These are phyloP conservation scores for Capsella bursapastoris DNA, from an alignment of 345 rosid species.

Conservation along the genomic window DNA sequence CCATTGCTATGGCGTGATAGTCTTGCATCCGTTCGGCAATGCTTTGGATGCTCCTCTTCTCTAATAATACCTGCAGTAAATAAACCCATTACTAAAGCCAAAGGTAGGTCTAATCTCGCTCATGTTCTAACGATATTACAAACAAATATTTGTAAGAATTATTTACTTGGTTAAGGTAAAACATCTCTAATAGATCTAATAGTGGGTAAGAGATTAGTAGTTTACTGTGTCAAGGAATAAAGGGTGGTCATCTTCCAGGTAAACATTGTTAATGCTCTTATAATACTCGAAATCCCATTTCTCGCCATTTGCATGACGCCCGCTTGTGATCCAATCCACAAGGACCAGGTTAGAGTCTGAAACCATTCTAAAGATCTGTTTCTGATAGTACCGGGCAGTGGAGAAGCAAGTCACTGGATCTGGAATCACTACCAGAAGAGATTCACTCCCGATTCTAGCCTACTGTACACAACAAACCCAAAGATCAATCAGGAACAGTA, in stretches of 20 bases:
- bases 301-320: conserved; percentile 88
- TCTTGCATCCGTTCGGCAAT: conserved; percentile 69
- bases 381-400: conserved; percentile 82
- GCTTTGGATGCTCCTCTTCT: conserved; percentile 54
- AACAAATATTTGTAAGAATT: neutral
- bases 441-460: conserved; percentile 73
- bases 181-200: neutral
- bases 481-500: neutral
- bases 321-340: conserved; percentile 97
- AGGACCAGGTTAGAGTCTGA: conserved; percentile 73
- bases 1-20: conserved; percentile 85
- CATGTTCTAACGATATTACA: neutral
- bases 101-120: neutral
- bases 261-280: conserved; percentile 79
- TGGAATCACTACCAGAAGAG: conserved; percentile 77
- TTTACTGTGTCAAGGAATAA: conserved; percentile 80
- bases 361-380: conserved; percentile 72
- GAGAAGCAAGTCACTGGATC: conserved; percentile 96
- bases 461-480: conserved; percentile 52
- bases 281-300: conserved; percentile 89
- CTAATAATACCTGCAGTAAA: conserved; percentile 65
- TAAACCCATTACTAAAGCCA: conserved; percentile 4
- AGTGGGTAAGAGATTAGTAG: conserved; percentile 4
- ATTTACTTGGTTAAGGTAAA: neutral
- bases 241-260: conserved; percentile 60